phyloP scores from a whole-genome alignment of 2,329 filamentous ascomycete species.

The Hymenotorrendiella dingleyae region DNA sequence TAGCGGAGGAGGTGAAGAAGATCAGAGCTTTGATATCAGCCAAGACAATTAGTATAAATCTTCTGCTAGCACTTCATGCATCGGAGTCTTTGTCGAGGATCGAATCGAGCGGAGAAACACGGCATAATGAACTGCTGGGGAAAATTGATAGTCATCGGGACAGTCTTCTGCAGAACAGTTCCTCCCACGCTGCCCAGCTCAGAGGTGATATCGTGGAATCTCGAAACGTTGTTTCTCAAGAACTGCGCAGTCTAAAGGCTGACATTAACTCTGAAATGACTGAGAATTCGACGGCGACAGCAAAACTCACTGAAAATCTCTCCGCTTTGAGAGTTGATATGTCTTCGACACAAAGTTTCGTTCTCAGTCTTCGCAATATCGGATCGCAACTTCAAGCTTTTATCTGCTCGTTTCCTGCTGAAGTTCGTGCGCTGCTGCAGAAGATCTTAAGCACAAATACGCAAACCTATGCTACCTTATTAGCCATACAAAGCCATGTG shows the following conservation, averaged over 20 bases:
- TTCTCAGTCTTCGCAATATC: not conserved
- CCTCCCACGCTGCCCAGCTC: not conserved
- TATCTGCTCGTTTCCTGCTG: not conserved
- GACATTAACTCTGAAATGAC: not conserved
- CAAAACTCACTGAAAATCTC: not conserved
- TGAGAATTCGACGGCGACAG: not conserved
- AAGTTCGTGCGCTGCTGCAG: not conserved
- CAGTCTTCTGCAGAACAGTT: too few relatives aligned
- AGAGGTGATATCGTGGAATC: not conserved
- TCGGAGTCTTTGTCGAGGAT: not conserved
- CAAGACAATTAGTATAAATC: slow-evolving; percentile 2
- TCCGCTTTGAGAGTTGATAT: not conserved
- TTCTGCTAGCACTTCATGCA: not conserved
- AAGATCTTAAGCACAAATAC: not conserved
- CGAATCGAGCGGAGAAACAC: too few relatives aligned
- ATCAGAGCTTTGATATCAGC: slow-evolving; percentile 2
- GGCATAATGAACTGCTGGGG: not conserved
- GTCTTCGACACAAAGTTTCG: not conserved
- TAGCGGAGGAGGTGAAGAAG: slow-evolving; percentile 1
- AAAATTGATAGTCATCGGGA: not conserved
- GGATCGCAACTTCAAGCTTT: not conserved
- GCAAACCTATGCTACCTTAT: slow-evolving; percentile 1
- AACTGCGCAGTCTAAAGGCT: not conserved
- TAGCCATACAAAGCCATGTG: not conserved
- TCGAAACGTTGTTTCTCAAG: not conserved